Conservation (phyloP, 2,329 filamentous ascomycete species). For the Grosmannia clavigera region DNA sequence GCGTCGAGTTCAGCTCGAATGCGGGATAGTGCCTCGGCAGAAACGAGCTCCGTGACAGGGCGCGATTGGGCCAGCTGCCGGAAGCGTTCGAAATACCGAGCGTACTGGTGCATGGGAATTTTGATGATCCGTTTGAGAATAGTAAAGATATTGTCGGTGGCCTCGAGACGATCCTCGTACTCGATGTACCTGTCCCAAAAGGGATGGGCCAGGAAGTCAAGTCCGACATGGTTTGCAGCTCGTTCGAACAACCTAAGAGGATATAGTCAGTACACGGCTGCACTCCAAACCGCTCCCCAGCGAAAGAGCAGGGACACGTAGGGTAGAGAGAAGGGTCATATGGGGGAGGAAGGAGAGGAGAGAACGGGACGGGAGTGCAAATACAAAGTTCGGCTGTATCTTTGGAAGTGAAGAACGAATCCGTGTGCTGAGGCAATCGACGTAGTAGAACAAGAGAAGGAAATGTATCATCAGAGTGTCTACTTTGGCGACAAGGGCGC, state of each 20-base stretch:
- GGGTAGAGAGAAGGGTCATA: conserved; percentile 9
- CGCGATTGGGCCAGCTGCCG: conserved; percentile 61
- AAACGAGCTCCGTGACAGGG: conserved; percentile 60
- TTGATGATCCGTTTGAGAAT: conserved; percentile 73
- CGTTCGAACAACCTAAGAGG: conserved; percentile 81
- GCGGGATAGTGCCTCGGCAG: conserved; percentile 52
- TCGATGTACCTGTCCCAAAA: conserved; percentile 99
- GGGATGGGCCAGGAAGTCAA: conserved; percentile 87
- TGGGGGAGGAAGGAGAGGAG: not conserved
- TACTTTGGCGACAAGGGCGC: not conserved
- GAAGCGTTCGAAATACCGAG: conserved; percentile 87
- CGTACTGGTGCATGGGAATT: conserved; percentile 92
- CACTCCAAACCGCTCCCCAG: not conserved
- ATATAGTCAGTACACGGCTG: conserved; percentile 15
- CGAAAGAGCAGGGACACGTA: conserved; percentile 8
- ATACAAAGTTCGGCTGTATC: conserved; percentile 33
- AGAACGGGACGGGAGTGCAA: conserved; percentile 38
- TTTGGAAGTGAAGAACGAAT: conserved; percentile 1
- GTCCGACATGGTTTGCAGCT: conserved; percentile 68
- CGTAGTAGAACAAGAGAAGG: conserved; percentile 2
- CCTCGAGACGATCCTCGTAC: conserved; percentile 84
- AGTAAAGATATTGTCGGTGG: conserved; percentile 70
- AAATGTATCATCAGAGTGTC: not conserved
- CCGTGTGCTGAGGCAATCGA: not conserved
- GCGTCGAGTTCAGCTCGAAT: conserved; percentile 62